Base-by-base conservation (phyloP, 495 filamentous ascomycete genomes). In the Aspergillus leporis region DNA sequence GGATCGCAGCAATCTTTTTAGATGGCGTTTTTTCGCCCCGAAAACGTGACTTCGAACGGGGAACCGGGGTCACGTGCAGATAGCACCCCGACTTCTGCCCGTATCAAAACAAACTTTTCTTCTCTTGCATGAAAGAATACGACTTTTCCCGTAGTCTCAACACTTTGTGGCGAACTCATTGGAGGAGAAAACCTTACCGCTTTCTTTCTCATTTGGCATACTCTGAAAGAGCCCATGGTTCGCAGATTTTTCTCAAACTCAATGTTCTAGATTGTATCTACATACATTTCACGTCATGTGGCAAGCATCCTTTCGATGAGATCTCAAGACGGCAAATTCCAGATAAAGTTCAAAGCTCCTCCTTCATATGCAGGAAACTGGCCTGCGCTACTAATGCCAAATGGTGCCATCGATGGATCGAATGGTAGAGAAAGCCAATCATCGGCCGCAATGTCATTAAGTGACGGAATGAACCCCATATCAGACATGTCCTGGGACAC, bases 371-470 rank as follows among this genome's bases (percentile, higher is more conserved):
- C 78, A 25, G 78, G 76, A 53, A 81, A 80, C 43, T 77, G 74
- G 9, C 73, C 74, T 19, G 72, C 72, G 49, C 56, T 70, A 48
- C 69, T 75, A 43, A 78, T 73, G 1, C 78, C 78, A 59, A 83
- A 83, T 1, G 80, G 80, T 13, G 80, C 80, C 80, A 83, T 83
- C 0, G 76, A 77, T 8, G 78, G 78, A 65, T 83, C 79, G 56
- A 83, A 81, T 22, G 80, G 80, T 18, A 83, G 53, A 1, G 80
- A 78, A 38, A 82, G 70, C 80, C 80, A 83, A 55, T 82, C 79
- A 58, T 83, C 79, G 3, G 74, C 73, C 5, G 69, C 69, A 53
- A 78, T 68, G 28, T 76, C 69, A 31, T 73, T 70, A 18, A 77
- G 56, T 1, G 70, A 66, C 5, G 73, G 71, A 28, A 76, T 66